Evolutionary conservation across 1,284 basidiomycete genomes (phyloP).

Genomic region (Fomitopsis schrenkii): DNA sequence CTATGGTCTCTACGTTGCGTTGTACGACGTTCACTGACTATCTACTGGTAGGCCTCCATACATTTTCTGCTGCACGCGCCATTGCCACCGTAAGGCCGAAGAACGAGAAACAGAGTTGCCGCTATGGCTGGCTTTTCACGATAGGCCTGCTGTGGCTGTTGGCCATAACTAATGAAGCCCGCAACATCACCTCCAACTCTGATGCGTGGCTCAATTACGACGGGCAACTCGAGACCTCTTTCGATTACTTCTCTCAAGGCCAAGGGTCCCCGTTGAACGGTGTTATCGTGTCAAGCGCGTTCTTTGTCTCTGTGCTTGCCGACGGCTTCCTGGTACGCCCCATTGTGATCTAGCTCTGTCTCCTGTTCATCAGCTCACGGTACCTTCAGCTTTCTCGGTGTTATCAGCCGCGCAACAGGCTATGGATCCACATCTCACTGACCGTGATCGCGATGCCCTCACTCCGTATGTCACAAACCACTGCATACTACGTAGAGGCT

Average conservation of each 20-base stretch:
- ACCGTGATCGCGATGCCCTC: too few species aligned
- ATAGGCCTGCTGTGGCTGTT: not conserved
- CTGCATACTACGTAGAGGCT: too few species aligned
- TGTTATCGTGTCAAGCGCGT: constrained; percentile 12
- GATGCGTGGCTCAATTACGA: constrained; percentile 32
- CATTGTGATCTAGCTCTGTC: too few species aligned
- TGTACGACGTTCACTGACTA: not conserved
- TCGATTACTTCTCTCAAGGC: constrained; percentile 11
- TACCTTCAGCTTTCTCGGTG: too few species aligned
- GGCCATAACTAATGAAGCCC: constrained; percentile 4
- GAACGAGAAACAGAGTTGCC: not conserved
- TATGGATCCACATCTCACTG: too few species aligned
- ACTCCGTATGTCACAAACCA: too few species aligned
- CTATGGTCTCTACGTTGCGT: not conserved
- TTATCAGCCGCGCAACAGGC: too few species aligned
- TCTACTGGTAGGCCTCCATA: constrained; percentile 1
- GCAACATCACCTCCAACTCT: constrained; percentile 12
- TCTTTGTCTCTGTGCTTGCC: constrained; percentile 21
- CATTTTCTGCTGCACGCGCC: not conserved
- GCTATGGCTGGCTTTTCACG: constrained; percentile 1
- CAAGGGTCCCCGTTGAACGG: constrained; percentile 13
- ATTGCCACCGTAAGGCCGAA: not conserved
- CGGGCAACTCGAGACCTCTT: constrained; percentile 22
- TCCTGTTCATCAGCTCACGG: too few species aligned
- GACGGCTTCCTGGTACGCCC: constrained; percentile 20